These are phyloP conservation scores for Termitomyces sp. DNA, from an alignment of 768 basidiomycete genomes.

Conservation along the genomic window DNA sequence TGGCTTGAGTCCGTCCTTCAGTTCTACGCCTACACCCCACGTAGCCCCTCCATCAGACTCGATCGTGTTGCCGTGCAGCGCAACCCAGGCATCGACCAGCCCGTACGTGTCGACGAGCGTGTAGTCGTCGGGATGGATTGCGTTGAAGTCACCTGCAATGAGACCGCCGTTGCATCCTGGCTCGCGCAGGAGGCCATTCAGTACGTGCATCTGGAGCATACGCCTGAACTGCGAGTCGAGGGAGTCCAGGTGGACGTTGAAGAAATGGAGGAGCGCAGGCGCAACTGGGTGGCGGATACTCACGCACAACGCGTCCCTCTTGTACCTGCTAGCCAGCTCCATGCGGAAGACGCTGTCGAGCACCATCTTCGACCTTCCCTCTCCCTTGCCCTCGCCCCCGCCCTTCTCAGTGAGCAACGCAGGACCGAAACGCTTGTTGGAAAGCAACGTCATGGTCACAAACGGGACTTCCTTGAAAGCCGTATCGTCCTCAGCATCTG, in stretches of 20 bases:
- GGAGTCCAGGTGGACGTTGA: slow-evolving; percentile 22
- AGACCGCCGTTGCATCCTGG: slow-evolving; percentile 28
- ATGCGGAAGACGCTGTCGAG: slow-evolving; percentile 25
- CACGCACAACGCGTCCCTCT: too few species aligned
- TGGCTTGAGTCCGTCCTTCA: slow-evolving; percentile 21
- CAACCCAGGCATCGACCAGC: slow-evolving; percentile 40
- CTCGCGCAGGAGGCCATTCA: slow-evolving; percentile 35
- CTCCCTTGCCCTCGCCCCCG: slow-evolving; percentile 14
- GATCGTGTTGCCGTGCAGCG: slow-evolving; percentile 25
- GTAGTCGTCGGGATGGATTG: too few species aligned
- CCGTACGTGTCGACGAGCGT: too few species aligned
- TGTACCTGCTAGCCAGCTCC: slow-evolving; percentile 31
- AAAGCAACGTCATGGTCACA: slow-evolving; percentile 35
- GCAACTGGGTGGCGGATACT: slow-evolving; percentile 27
- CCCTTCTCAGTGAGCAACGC: slow-evolving; percentile 19
- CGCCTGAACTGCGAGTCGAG: slow-evolving; percentile 23
- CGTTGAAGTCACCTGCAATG: slow-evolving; percentile 47
- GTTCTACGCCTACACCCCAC: slow-evolving; percentile 25
- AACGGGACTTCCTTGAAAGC: slow-evolving; percentile 29
- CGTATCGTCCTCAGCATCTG: slow-evolving; percentile 34
- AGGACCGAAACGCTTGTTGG: slow-evolving; percentile 27
- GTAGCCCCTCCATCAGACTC: slow-evolving; percentile 30
- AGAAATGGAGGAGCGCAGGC: slow-evolving; percentile 27
- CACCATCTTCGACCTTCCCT: slow-evolving; percentile 27
- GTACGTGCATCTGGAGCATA: slow-evolving; percentile 26